Evolutionary conservation across 116 monocot species (phyloP), one percentile per base, ranked within the genome.

Genomic region (Trichopus zeylanicus): DNA sequence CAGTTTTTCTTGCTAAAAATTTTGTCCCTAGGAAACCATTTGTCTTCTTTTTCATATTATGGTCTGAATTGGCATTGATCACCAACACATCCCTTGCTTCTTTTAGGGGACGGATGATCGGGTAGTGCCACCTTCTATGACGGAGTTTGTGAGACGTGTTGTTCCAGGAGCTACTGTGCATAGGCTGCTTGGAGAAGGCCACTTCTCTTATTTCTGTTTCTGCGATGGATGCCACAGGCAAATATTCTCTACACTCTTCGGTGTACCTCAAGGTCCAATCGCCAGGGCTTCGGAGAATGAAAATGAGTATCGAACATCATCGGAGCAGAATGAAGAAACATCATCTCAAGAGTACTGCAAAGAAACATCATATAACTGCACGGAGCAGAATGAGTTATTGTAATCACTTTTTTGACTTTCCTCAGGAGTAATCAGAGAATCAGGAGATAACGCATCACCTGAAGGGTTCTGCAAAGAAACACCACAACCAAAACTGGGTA

Each of bases 171-270:
- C 88, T 6, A 91, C 87, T 0, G 75, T 98, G 7, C 91, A 98
- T 66, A 76, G 37, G 63, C 67, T 98, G 18, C 73, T 72, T 3
- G 88, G 73, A 0, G 98, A 91, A 85, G 98, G 98, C 10, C 98
- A 98, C 51, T 91, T 91, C 39, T 98, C 98, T 4, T 98, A 88
- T 37, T 98, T 84, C 61, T 91, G 73, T 25, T 98, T 98, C 57
- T 98, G 91, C 9, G 91, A 98, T 34, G 82, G 91, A 55, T 98
- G 98, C 66, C 98, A 98, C 58, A 77, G 91, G 51, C 79, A 91
- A 31, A 69, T 98, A 25, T 78, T 98, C 67, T 91, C 91, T 11
- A 80, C 85, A 26, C 62, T 98, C 46, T 91, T 98, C 30, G 91
- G 98, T 57, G 62, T 65, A 25, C 98, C 98, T 46, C 88, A 74